These are phyloP conservation scores for Apiospora hydei DNA, from an alignment of 2,329 filamentous ascomycete species.

Conservation along the genomic window DNA sequence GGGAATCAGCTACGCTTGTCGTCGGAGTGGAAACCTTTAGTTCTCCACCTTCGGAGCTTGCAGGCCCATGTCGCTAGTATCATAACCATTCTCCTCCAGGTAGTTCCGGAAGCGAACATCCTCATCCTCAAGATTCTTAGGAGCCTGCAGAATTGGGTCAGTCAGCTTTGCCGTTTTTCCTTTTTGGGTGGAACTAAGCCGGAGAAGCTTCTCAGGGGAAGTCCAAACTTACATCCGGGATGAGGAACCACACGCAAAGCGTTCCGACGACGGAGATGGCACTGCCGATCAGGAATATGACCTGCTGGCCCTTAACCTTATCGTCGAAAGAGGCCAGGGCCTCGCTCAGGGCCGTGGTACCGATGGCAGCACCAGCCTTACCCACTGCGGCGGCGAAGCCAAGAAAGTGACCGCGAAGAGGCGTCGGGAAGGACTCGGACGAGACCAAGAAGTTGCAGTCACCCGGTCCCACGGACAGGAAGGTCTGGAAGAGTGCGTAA, in stretches of 20 bases:
- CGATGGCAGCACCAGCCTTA: conserved; percentile 59
- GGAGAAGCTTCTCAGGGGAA: neutral
- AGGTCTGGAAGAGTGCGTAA: conserved; percentile 59
- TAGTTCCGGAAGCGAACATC: conserved; percentile 33
- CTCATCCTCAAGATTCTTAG: conserved; percentile 34
- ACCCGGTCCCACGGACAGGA: conserved; percentile 57
- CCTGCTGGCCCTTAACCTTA: conserved; percentile 19
- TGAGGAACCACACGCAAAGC: conserved; percentile 20
- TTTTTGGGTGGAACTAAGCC: no score
- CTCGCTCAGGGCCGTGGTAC: conserved; percentile 41
- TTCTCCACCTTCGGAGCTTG: neutral
- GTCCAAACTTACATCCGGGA: conserved; percentile 15
- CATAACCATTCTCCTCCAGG: conserved; percentile 33
- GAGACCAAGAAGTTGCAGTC: conserved; percentile 59
- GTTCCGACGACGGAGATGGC: conserved; percentile 22
- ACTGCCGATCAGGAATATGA: conserved; percentile 16
- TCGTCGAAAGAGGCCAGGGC: conserved; percentile 12
- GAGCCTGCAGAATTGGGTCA: conserved; percentile 26
- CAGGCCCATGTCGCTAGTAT: conserved; percentile 32
- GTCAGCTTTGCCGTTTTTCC: neutral
- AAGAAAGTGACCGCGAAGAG: conserved; percentile 59
- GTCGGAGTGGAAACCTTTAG: neutral
- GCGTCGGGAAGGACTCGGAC: conserved; percentile 59
- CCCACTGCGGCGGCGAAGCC: conserved; percentile 59
- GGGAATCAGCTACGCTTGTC: no score